Percentiles rank a stretch among this genome's conserved stretches.
These are phyloP conservation scores for Ophiostoma himal-ulmi DNA, from an alignment of 2,329 filamentous ascomycete species.

Conservation along the genomic window DNA sequence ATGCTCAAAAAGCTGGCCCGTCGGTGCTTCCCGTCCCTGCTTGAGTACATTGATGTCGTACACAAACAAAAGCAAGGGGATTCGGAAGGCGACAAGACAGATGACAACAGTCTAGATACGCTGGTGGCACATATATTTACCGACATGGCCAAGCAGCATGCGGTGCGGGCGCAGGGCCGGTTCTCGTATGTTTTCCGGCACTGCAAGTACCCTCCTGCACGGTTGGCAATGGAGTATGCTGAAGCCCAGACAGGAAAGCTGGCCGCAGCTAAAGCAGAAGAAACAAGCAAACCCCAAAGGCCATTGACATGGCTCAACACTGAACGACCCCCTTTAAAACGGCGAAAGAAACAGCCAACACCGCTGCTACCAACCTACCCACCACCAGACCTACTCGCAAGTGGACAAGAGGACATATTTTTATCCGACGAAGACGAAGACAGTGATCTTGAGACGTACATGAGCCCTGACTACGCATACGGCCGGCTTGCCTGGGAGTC, in stretches of 20 bases:
- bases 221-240: background rate
- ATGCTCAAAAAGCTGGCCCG: slow-evolving; percentile 15
- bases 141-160: slow-evolving; percentile 18
- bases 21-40: slow-evolving; percentile 22
- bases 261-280: background rate
- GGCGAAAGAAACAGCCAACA: background rate
- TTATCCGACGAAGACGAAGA: background rate
- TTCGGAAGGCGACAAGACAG: background rate
- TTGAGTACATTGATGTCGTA: slow-evolving; percentile 21
- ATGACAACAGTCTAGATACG: background rate
- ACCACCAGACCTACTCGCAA: background rate
- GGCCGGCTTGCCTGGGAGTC: slow-evolving; percentile 25
- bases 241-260: background rate
- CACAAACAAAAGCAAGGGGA: background rate
- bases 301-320: background rate
- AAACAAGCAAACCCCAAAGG: background rate
- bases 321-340: background rate
- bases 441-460: background rate
- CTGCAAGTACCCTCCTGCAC: slow-evolving; percentile 12
- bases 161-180: slow-evolving; percentile 15
- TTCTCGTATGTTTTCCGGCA: slow-evolving; percentile 22
- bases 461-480: slow-evolving; percentile 21
- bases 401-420: background rate
- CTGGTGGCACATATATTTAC: slow-evolving; percentile 16
- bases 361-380: slow-evolving; percentile 1